Base-by-base conservation (phyloP, 306 rosid genomes). In the Herpetospermum pedunculosum region DNA sequence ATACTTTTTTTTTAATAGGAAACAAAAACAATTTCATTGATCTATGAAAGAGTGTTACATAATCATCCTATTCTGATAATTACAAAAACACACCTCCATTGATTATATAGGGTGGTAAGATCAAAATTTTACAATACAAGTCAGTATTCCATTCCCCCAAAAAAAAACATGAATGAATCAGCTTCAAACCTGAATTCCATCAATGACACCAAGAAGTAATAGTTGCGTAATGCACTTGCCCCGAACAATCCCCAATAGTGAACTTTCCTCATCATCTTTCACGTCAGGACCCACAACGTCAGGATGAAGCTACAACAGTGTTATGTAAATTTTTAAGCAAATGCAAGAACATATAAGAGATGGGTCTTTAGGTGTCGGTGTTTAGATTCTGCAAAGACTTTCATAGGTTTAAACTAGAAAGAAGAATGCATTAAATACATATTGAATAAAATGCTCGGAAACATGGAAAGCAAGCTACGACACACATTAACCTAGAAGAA, bases 211-310 rank as follows among this genome's bases (percentile, higher is more conserved):
- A 52, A 95, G 92, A 74, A 95, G 97, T 76, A 95, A 82, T 71
- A 88, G 81, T 70, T 95, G 99, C 23, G 99, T 95, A 43, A 95
- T 88, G 87, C 99, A 91, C 82, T 92, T 92, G 57, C 92, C 96
- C 84, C 99, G 81, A 79, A 92, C 86, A 81, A 89, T 83, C 74
- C 80, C 87, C 79, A 95, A 77, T 75, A 95, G 76, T 74, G 96
- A 88, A 81, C 88, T 88, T 79, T 84, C 91, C 86, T 85, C 96
- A 79, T 89, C 92, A 38, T 88, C 85, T 81, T 81, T 88, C 80
- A 80, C 79, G 70, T 87, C 92, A 30, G 82, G 88, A 70, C 92
- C 97, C 46, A 76, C 83, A 29, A 77, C 73, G 75, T 92, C 97
- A 73, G 88, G 84, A 75, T 87, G 84, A 75, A 77, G 87, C 99